Evolutionary conservation across 1,284 basidiomycete species (phyloP), one percentile per base, ranked within the genome.

Genomic region (Ceratobasidium sp.): DNA sequence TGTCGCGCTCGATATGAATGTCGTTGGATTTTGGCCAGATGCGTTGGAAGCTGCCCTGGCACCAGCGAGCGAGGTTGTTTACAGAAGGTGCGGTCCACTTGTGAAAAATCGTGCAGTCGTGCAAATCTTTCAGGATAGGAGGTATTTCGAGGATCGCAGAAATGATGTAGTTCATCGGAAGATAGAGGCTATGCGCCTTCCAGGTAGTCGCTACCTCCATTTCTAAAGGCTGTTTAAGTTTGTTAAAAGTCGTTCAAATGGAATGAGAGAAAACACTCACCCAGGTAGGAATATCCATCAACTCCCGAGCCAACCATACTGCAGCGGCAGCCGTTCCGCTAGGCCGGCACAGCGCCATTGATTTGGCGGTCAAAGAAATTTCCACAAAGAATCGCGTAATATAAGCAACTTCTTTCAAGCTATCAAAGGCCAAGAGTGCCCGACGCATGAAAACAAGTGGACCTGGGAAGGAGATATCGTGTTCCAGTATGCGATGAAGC

Each of bases 31-130:
- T 13, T 16, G 66, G 54, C 66, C 66, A 69, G 9, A 43, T 26
- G 11, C 26, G 21, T 26, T 13, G 26, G 26, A 69, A 21, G 1
- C 28, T 23, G 2, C 5, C 9, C n/a, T 47, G 66, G 41, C 66
- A 69, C 66, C 66, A 69, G 14, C 43, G 35, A 41, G 52, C 66
- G 21, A 69, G 35, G 28, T 69, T 58, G 49, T 47, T 69, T 5
- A 69, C 66, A n/a, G 4, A 21, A 21, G 66, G 54, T 5, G 43
- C 4, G n/a, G 52, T 35, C 66, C 66, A 69, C 43, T 57, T 58
- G 14, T n/a, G 21, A 14, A 69, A 57, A 26, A 58, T 18, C 21
- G 43, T 9, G 38, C 35, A 23, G 6, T 67, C 32, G 7, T 21
- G 28, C 13, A 5, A n/a, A 21, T 47, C 54, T 52, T 55, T 30